A percentile compares a stretch with the other conserved stretches of the same genome.
Conservation (phyloP, 139 green algal genomes). For the Chlamydomonas incerta region DNA sequence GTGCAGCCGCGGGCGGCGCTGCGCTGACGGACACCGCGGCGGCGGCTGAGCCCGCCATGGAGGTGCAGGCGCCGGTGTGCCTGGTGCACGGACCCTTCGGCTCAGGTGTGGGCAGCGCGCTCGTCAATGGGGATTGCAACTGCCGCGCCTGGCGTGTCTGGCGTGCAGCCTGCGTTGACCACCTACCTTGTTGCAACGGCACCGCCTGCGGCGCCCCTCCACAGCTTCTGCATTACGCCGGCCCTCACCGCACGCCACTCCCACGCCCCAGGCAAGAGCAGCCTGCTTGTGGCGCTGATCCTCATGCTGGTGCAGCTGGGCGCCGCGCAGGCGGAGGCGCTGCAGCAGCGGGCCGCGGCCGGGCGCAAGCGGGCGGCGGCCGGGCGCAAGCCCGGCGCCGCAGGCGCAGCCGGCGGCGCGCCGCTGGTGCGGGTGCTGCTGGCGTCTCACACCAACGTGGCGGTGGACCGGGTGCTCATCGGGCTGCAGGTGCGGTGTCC, state of each 20-base stretch:
- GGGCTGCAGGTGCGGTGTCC: slow-evolving; percentile 53
- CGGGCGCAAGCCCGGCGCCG: not conserved
- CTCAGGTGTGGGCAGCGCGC: no score
- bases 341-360: not conserved
- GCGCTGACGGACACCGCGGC: not conserved
- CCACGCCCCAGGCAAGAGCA: slow-evolving; percentile 72
- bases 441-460: slow-evolving; percentile 89
- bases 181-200: no score
- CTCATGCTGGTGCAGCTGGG: slow-evolving; percentile 65
- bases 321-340: not conserved
- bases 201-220: no score
- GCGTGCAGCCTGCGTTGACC: no score
- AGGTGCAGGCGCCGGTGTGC: slow-evolving; percentile 65
- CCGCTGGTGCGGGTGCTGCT: slow-evolving; percentile 73
- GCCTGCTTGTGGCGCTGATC: slow-evolving; percentile 81
- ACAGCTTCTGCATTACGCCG: no score
- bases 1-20: not conserved
- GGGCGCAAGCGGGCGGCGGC: not conserved
- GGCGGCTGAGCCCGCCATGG: not conserved
- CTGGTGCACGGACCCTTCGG: slow-evolving; percentile 82
- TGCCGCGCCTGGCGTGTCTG: no score
- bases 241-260: not conserved
- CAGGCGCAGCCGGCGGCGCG: not conserved
- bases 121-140: no score
- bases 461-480: slow-evolving; percentile 85